Base-by-base conservation (phyloP, 202 grass and related monocot species). In the Panicum hallii region DNA sequence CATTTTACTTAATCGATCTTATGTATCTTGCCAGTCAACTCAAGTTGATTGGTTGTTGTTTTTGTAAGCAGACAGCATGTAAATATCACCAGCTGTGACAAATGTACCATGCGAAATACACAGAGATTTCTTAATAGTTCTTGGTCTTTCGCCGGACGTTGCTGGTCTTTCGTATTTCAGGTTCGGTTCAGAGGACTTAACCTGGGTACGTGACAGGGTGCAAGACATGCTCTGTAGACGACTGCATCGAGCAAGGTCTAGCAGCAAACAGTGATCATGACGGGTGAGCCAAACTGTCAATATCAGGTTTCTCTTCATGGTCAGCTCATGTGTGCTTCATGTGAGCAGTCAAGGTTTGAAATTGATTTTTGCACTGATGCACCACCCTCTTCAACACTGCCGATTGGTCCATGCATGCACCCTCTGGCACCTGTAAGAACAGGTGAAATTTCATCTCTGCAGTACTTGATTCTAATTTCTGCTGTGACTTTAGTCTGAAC, bases 321-420 rank as follows among this genome's bases (percentile, higher is more conserved):
- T 40, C 42, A 74, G 73, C 67, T 86, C 46, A 63, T 70, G n/a
- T 84, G 70, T 70, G 52, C 34, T 56, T 78, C 54, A 34, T 83
- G 75, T 80, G 69, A 76, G 38, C 79, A 75, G 53, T 83, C 84
- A 80, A 87, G 84, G 84, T 87, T 62, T 84, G 62, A 69, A 80
- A 80, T 79, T 87, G 69, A 55, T 44, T 69, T 75, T 87, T 84
- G 34, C 47, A 55, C 28, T 75, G 44, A 72, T 44, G 60, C 67
- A 5, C 61, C 67, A 5, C 61, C 60, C 79, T 81, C 82, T 74
- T 74, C 20, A 83, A 69, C 70, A 75, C 56, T 60, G 63, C 61
- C 84, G 62, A 77, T 82, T 89, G 88, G 46, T 72, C 83, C 64
- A 81, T 90, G 28, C 28, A 74, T 88, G 47, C 78, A 77, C 49